Conservation (phyloP, 495 filamentous ascomycete genomes). For the Penicillium simplicissimum region DNA sequence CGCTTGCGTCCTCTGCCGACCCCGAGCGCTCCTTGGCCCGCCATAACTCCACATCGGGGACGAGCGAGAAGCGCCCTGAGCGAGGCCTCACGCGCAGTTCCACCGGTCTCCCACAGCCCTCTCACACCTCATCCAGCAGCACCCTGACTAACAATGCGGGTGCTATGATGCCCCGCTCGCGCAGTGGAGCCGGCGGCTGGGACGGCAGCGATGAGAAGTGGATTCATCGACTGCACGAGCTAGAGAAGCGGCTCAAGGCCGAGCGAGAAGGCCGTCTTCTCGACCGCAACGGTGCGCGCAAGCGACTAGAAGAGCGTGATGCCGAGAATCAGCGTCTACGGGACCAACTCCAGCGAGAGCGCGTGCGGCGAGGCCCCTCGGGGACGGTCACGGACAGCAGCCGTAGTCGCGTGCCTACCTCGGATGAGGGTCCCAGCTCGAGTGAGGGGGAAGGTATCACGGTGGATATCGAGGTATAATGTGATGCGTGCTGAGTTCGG, state of each 20-base stretch:
- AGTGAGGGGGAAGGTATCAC: constrained; percentile 48
- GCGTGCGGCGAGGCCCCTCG: constrained; percentile 42
- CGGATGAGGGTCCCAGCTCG: constrained; percentile 42
- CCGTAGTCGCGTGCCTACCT: constrained; percentile 15
- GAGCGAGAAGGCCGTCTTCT: constrained; percentile 85
- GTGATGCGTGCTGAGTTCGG: neutral
- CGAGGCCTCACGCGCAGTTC: constrained; percentile 33
- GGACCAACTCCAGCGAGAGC: constrained; percentile 67
- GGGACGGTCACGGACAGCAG: constrained; percentile 16
- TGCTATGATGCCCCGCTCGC: constrained; percentile 36
- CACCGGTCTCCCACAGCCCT: constrained; percentile 41
- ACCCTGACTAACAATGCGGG: constrained; percentile 35
- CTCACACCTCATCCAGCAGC: constrained; percentile 35
- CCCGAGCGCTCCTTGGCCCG: constrained; percentile 49
- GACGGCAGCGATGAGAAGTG: constrained; percentile 64
- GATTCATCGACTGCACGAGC: constrained; percentile 79
- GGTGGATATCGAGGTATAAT: constrained; percentile 48
- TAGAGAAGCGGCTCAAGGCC: constrained; percentile 85
- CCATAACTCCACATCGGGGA: constrained; percentile 43
- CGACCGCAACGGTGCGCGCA: constrained; percentile 79
- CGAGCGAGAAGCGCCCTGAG: constrained; percentile 28
- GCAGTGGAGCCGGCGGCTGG: constrained; percentile 27
- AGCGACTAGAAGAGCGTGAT: constrained; percentile 80
- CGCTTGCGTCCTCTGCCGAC: constrained; percentile 21
- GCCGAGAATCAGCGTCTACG: constrained; percentile 74